A percentile compares a stretch with the other conserved stretches of the same genome.
phyloP scores from a whole-genome alignment of 1,139 yeast genomes.

The Magnusiomyces magnusii region DNA sequence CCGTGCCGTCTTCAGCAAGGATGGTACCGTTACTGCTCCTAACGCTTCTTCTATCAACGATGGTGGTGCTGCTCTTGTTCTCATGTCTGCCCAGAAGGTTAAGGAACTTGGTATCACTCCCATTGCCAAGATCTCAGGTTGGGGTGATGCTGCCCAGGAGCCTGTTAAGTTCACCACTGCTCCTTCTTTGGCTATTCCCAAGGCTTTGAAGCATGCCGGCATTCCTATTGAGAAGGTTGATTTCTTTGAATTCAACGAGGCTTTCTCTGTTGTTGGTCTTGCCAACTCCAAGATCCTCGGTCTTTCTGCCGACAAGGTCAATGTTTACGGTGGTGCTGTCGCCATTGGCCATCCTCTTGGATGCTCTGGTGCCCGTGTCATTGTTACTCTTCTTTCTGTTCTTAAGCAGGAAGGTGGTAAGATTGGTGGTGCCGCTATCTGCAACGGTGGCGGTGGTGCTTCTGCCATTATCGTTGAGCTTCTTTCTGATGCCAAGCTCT shows the following conservation, averaged over 20 bases:
- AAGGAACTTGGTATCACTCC: constrained; percentile 82
- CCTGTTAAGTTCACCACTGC: constrained; percentile 95
- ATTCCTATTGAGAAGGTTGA: constrained; percentile 55
- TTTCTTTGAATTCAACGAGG: constrained; percentile 91
- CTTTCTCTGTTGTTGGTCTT: constrained; percentile 90
- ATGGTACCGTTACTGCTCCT: constrained; percentile 86
- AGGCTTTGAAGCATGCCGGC: constrained; percentile 85
- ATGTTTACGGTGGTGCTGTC: constrained; percentile 97
- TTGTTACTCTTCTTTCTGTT: constrained; percentile 74
- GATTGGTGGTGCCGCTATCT: constrained; percentile 89
- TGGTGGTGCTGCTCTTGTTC: constrained; percentile 92
- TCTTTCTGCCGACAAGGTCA: constrained; percentile 61
- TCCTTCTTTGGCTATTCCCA: constrained; percentile 89
- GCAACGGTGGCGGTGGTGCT: constrained; percentile 99
- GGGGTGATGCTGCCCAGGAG: constrained; percentile 97
- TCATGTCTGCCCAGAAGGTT: constrained; percentile 75
- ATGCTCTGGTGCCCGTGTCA: constrained; percentile 93
- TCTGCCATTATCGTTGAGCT: constrained; percentile 68
- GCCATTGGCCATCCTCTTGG: constrained; percentile 98
- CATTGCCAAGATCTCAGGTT: constrained; percentile 77
- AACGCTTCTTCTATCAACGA: constrained; percentile 94
- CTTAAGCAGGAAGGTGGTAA: constrained; percentile 68
- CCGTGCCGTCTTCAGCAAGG: constrained; percentile 88
- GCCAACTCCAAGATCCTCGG: constrained; percentile 75
- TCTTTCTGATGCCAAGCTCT: constrained; percentile 13